Conservation (phyloP, 163 green algal genomes). For the Scenedesmus sp. region DNA sequence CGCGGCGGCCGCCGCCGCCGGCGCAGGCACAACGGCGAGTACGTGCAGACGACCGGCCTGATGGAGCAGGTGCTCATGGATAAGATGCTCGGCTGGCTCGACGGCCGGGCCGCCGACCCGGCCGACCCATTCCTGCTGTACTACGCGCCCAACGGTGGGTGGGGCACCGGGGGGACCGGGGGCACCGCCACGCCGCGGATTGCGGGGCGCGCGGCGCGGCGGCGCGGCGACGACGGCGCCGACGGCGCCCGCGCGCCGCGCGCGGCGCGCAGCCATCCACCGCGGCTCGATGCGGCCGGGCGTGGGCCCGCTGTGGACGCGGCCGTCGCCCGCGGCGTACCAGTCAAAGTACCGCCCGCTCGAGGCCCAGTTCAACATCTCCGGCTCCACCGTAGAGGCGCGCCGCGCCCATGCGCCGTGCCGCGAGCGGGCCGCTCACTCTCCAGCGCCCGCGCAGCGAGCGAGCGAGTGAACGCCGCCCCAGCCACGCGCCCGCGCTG, state of each 20-base stretch:
- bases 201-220: too few species aligned
- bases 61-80: slow-evolving; percentile 36
- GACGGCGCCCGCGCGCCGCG: too few species aligned
- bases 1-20: too few species aligned
- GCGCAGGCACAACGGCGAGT: slow-evolving; percentile 14
- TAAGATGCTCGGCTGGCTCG: slow-evolving; percentile 4
- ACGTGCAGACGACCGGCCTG: slow-evolving; percentile 6
- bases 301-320: slow-evolving; percentile 7
- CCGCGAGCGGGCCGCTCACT: too few species aligned
- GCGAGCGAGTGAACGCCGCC: too few species aligned
- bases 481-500: too few species aligned
- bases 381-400: slow-evolving; percentile 3
- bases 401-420: neutral
- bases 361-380: neutral
- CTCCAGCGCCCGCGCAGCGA: too few species aligned
- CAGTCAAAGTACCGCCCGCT: slow-evolving; percentile 3
- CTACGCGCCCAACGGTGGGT: slow-evolving; percentile 14
- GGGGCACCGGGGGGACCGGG: too few species aligned
- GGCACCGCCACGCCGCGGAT: too few species aligned
- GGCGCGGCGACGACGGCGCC: too few species aligned
- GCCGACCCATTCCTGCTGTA: slow-evolving; percentile 35
- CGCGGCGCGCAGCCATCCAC: too few species aligned
- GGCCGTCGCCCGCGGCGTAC: neutral
- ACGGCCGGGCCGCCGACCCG: too few species aligned
- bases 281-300: slow-evolving; percentile 2